Evolutionary conservation across 2,329 filamentous ascomycete species (phyloP), one percentile per base, ranked within the genome.

Genomic region (Thelonectria discophora): DNA sequence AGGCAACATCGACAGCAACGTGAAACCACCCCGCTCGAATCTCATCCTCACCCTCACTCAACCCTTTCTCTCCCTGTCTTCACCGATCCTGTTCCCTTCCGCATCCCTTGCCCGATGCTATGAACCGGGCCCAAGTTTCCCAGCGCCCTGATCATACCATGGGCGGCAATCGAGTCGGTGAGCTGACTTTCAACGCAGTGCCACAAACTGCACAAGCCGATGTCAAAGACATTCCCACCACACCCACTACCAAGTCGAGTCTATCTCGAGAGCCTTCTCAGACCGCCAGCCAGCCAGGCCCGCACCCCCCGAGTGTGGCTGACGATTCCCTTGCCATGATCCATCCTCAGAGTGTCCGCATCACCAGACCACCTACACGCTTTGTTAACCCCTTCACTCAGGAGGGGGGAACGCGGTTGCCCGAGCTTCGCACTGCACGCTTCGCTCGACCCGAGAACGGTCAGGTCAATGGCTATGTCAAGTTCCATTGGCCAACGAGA

Each of bases 401-500:
- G 30, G 74, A 76, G 24, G 71, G 66, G 18, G 48, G 74, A 27
- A 74, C 73, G 12, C 71, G 67, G 3, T 72, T 78, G 48, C 68
- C 72, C 18, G 57, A 66, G 18, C 64, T 61, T 1, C 30, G 49
- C 5, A 27, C 50, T 4, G 72, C 68, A 45, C 72, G 66, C 2
- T 78, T 74, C 55, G 11, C 45, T 42, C 72, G 76, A 6, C 77
- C 77, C 1, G 37, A 64, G 3, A 73, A 75, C 42, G 77, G 77
- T 15, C 69, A 70, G 45, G 74, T 78, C 32, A 78, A 78, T 50
- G 75, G 76, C 2, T 78, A 78, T 61, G 72, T 78, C 58, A 78
- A 78, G 55, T 76, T 78, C 48, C 70, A 74, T 50, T 78, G 76
- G 76, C 72, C 73, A n/a, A 64, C 61, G 52, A 69, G 45, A 62